These are phyloP conservation scores for Coemansia sp. DNA, from an alignment of 192 early-diverging fungal species.

Conservation along the genomic window DNA sequence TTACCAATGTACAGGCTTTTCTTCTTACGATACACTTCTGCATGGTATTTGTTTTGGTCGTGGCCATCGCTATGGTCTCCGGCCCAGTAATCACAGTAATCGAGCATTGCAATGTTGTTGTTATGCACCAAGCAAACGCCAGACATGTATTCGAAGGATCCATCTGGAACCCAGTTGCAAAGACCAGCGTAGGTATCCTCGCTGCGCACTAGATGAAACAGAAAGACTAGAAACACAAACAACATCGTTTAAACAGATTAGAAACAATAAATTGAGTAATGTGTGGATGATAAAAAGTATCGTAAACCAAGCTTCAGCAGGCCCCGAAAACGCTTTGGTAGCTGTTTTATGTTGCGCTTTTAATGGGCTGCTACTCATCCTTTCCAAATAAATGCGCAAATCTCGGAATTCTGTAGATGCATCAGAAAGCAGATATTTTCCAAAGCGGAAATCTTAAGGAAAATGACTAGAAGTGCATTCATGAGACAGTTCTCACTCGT, in stretches of 20 bases:
- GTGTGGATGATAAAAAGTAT: too few relatives aligned
- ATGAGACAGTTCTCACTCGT: too few relatives aligned
- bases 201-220: not conserved
- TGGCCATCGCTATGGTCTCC: conserved; percentile 1
- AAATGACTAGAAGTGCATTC: too few relatives aligned
- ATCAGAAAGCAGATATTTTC: too few relatives aligned
- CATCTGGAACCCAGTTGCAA: not conserved
- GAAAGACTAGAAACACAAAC: not conserved
- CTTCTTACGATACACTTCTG: conserved; percentile 2
- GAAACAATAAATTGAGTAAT: not conserved
- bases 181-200: not conserved
- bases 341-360: too few relatives aligned
- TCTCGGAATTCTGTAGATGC: too few relatives aligned
- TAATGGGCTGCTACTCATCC: too few relatives aligned
- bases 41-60: not conserved
- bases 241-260: too few relatives aligned
- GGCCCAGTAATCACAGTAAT: not conserved
- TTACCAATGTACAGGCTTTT: not conserved
- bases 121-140: conserved; percentile 1
- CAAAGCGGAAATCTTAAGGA: too few relatives aligned
- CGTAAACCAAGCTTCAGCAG: too few relatives aligned
- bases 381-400: too few relatives aligned
- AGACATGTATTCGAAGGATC: not conserved
- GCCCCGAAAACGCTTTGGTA: too few relatives aligned
- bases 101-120: not conserved